Evolutionary conservation across 75 land plant species (phyloP).

Genomic region (Picea glauca): DNA sequence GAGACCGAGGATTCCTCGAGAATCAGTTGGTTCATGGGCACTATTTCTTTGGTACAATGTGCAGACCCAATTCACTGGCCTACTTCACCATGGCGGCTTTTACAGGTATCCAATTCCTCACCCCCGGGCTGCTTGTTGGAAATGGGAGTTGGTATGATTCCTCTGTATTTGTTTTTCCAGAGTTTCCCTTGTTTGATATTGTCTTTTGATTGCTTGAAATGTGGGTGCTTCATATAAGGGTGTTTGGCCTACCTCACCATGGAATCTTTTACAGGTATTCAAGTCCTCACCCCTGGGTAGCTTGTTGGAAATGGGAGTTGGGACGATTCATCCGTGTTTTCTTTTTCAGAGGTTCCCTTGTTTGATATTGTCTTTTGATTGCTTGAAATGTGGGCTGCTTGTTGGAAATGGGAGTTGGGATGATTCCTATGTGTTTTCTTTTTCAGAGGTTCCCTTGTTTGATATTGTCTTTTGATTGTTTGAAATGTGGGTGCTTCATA

Average conservation of each 20-base stretch:
- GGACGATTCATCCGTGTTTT: too few relatives aligned
- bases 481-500: neutral
- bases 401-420: too few relatives aligned
- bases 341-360: too few relatives aligned
- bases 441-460: neutral
- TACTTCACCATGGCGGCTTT: constrained; percentile 93
- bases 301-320: too few relatives aligned
- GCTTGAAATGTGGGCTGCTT: neutral
- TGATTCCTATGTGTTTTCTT: neutral
- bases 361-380: too few relatives aligned
- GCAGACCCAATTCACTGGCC: constrained; percentile 92
- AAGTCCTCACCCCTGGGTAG: neutral
- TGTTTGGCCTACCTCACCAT: too few relatives aligned
- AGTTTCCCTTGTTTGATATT: too few relatives aligned
- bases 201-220: too few relatives aligned
- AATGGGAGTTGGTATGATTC: too few relatives aligned
- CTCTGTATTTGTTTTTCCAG: too few relatives aligned
- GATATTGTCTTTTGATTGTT: neutral
- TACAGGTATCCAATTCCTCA: constrained; percentile 59
- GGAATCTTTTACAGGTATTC: neutral
- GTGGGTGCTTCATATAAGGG: too few relatives aligned
- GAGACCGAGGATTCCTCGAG: constrained; percentile 99
- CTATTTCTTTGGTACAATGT: constrained; percentile 73
- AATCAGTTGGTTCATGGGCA: constrained; percentile 99
- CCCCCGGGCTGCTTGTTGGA: too few relatives aligned